A percentile compares a stretch with the other conserved stretches of the same genome.
Evolutionary conservation across 2,329 filamentous ascomycete species (phyloP).

Genomic region (Pezizomycotina sp.): DNA sequence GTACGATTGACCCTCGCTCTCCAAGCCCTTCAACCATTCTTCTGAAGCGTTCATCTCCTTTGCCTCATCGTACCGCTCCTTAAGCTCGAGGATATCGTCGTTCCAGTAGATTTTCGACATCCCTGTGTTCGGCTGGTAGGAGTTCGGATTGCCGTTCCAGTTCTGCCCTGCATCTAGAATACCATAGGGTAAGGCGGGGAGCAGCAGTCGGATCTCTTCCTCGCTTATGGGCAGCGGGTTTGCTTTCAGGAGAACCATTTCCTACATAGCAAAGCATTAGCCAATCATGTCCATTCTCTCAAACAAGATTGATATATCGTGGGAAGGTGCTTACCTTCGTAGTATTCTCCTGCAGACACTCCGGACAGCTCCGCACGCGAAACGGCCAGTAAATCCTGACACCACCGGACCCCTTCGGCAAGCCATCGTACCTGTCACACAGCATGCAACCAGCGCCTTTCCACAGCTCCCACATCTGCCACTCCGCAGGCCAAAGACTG

Average conservation of each 20-base stretch:
- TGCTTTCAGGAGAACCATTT: conserved; percentile 39
- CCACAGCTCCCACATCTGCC: conserved; percentile 60
- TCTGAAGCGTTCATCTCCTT: conserved; percentile 50
- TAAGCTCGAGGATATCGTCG: conserved; percentile 45
- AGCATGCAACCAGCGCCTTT: conserved; percentile 50
- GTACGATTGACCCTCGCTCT: conserved; percentile 42
- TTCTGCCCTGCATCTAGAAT: conserved; percentile 30
- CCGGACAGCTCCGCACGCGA: conserved; percentile 46
- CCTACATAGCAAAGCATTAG: conserved; percentile 17
- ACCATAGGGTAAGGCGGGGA: conserved; percentile 52
- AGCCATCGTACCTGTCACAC: conserved; percentile 37
- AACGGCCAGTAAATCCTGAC: conserved; percentile 44
- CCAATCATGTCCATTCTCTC: conserved; percentile 10
- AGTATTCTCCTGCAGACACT: conserved; percentile 44
- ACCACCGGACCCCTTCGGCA: conserved; percentile 18
- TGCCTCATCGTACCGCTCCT: conserved; percentile 45
- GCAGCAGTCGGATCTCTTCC: conserved; percentile 42
- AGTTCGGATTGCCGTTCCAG: conserved; percentile 30
- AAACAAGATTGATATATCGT: not conserved
- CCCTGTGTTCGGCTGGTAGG: conserved; percentile 33
- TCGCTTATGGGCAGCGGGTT: conserved; percentile 49
- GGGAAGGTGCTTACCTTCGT: conserved; percentile 43
- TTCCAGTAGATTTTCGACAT: conserved; percentile 52
- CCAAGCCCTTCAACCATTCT: conserved; percentile 65
- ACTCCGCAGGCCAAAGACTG: conserved; percentile 47